phyloP scores from a whole-genome alignment of 1,284 basidiomycete genomes.

The Ustilago sp. region DNA sequence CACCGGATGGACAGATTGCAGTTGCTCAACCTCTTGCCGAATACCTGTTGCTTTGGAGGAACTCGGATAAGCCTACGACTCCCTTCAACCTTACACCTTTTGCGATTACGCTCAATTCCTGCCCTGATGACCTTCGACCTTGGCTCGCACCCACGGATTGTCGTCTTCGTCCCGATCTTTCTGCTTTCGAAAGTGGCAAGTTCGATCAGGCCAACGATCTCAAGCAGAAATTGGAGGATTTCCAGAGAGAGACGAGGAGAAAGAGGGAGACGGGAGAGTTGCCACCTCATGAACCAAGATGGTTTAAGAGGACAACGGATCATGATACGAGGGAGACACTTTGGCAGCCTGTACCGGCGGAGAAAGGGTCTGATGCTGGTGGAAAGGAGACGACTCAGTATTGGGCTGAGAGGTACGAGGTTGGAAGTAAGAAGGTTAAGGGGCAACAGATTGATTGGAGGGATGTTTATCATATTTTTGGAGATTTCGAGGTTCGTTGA shows the following conservation, averaged over 20 bases:
- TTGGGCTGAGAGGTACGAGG: slow-evolving; percentile 55
- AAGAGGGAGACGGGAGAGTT: slow-evolving; percentile 82
- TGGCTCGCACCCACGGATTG: slow-evolving; percentile 93
- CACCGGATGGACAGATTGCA: slow-evolving; percentile 64
- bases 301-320: slow-evolving; percentile 67
- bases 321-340: slow-evolving; percentile 59
- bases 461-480: slow-evolving; percentile 58
- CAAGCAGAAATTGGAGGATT: slow-evolving; percentile 88
- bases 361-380: slow-evolving; percentile 4
- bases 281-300: slow-evolving; percentile 80
- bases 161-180: slow-evolving; percentile 89
- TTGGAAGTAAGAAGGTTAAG: slow-evolving; percentile 37
- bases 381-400: slow-evolving; percentile 49
- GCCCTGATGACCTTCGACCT: slow-evolving; percentile 78
- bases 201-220: slow-evolving; percentile 90
- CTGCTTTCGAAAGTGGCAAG: slow-evolving; percentile 90
- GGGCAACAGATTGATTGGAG: slow-evolving; percentile 51
- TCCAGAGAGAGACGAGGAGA: slow-evolving; percentile 82
- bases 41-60: slow-evolving; percentile 89
- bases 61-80: slow-evolving; percentile 76
- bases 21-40: slow-evolving; percentile 72
- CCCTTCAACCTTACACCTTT: slow-evolving; percentile 88
- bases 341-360: slow-evolving; percentile 52
- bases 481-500: slow-evolving; percentile 58
- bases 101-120: slow-evolving; percentile 87